Evolutionary conservation across 495 filamentous ascomycete species (phyloP).

Genomic region (Lophiotrema nucula): DNA sequence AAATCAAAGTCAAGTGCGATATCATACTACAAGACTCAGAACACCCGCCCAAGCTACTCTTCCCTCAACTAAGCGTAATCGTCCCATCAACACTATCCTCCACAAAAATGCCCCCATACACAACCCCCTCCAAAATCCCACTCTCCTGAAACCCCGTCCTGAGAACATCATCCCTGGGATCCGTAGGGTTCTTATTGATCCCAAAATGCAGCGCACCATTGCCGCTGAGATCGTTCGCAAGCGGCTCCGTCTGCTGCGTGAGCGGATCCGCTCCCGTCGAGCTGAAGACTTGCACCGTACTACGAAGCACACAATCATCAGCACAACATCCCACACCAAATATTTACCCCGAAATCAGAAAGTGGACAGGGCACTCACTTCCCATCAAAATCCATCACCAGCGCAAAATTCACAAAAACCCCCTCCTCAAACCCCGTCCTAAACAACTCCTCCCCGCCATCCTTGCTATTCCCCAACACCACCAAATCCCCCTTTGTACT

Average conservation of each 20-base stretch:
- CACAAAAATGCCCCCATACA: too few species aligned
- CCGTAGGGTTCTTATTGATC: conserved; percentile 14
- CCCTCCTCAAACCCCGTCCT: too few species aligned
- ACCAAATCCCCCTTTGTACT: conserved; percentile 2
- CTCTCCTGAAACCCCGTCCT: conserved; percentile 8
- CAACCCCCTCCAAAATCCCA: too few species aligned
- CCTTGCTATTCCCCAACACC: conserved; percentile 4
- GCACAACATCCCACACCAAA: too few species aligned
- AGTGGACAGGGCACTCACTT: not conserved
- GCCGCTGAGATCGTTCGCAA: conserved; percentile 16
- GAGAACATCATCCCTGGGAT: conserved; percentile 6
- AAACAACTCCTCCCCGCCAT: too few species aligned
- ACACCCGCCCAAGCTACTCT: too few species aligned
- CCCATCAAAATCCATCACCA: conserved; percentile 6
- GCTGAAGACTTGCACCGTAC: conserved; percentile 11
- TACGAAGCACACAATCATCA: too few species aligned
- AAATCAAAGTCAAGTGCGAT: too few species aligned
- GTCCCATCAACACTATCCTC: too few species aligned
- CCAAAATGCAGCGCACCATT: conserved; percentile 16
- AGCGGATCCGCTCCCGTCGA: conserved; percentile 2
- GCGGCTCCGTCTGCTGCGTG: conserved; percentile 1
- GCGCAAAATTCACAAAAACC: too few species aligned
- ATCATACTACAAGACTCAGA: too few species aligned
- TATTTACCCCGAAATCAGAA: not conserved
- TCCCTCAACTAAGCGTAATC: too few species aligned